Percentiles rank a stretch among this genome's conserved stretches.
phyloP scores from a whole-genome alignment of 2,329 filamentous ascomycete genomes.

The Pseudocercospora fuligena region DNA sequence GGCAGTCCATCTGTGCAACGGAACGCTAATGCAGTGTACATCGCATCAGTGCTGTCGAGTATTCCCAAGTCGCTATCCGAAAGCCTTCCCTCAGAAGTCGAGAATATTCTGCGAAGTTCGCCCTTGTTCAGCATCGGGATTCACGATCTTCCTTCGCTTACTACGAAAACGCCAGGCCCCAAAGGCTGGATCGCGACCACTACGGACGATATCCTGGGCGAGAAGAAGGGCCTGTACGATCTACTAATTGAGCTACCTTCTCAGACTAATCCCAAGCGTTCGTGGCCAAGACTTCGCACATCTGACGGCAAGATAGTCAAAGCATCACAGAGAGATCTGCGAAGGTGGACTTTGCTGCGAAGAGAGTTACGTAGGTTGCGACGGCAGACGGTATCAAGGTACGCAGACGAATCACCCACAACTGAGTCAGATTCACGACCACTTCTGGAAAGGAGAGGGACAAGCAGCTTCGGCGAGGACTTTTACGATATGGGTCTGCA shows the following conservation, averaged over 20 bases:
- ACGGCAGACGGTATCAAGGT: slow-evolving; percentile 43
- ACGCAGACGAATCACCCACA: slow-evolving; percentile 31
- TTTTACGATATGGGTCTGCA: slow-evolving; percentile 26
- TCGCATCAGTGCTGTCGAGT: slow-evolving; percentile 89
- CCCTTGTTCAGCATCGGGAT: slow-evolving; percentile 94
- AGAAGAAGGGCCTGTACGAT: slow-evolving; percentile 88
- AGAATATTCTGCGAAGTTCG: slow-evolving; percentile 67
- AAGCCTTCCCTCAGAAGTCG: slow-evolving; percentile 59
- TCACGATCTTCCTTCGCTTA: slow-evolving; percentile 83
- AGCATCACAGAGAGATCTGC: slow-evolving; percentile 87
- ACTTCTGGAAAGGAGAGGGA: slow-evolving; percentile 33
- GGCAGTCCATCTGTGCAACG: slow-evolving; percentile 83
- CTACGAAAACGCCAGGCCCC: slow-evolving; percentile 55
- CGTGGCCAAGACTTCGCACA: slow-evolving; percentile 71
- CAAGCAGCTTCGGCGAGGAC: slow-evolving; percentile 13
- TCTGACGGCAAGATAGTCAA: slow-evolving; percentile 71
- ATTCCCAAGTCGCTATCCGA: slow-evolving; percentile 77
- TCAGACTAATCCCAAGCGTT: slow-evolving; percentile 40
- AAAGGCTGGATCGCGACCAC: slow-evolving; percentile 90
- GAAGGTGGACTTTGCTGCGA: slow-evolving; percentile 74
- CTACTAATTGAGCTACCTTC: slow-evolving; percentile 71
- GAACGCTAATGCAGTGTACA: slow-evolving; percentile 87
- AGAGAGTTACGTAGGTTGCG: slow-evolving; percentile 31
- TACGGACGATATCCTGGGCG: slow-evolving; percentile 87
- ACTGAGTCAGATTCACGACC: slow-evolving; percentile 23